These are phyloP conservation scores for Termitomyces sp. DNA, from an alignment of 768 basidiomycete species.

Conservation along the genomic window DNA sequence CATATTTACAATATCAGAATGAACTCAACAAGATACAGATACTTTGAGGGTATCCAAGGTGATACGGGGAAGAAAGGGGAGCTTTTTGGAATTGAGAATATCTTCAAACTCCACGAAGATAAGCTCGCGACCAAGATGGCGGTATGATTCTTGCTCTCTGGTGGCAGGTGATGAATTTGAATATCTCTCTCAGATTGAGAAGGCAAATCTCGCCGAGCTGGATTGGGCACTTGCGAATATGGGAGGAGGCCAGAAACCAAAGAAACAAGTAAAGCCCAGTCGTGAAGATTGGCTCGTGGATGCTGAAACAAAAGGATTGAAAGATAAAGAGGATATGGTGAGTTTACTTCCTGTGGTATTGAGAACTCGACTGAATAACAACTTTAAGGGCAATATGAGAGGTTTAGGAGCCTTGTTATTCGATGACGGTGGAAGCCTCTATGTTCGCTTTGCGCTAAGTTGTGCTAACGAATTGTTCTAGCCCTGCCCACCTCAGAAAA, in stretches of 20 bases:
- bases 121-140: conserved; percentile 71
- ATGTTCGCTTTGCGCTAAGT: neutral
- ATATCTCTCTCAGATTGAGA: conserved; percentile 60
- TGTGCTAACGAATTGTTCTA: conserved; percentile 15
- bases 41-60: conserved; percentile 82
- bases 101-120: conserved; percentile 75
- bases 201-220: conserved; percentile 67
- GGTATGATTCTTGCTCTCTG: conserved; percentile 37
- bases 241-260: conserved; percentile 41
- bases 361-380: neutral
- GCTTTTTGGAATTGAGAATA: conserved; percentile 83
- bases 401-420: conserved; percentile 69
- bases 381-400: conserved; percentile 47
- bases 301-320: conserved; percentile 38
- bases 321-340: conserved; percentile 41
- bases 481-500: conserved; percentile 34
- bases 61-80: conserved; percentile 75
- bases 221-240: conserved; percentile 81
- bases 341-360: conserved; percentile 9
- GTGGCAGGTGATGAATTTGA: neutral
- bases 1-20: neutral
- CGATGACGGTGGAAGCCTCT: conserved; percentile 53
- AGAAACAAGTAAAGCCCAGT: conserved; percentile 29
- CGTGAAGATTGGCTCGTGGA: conserved; percentile 40
- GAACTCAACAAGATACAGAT: conserved; percentile 36